Evolutionary conservation across 768 basidiomycete genomes (phyloP).

Genomic region (Sistotremastrum suecicum): DNA sequence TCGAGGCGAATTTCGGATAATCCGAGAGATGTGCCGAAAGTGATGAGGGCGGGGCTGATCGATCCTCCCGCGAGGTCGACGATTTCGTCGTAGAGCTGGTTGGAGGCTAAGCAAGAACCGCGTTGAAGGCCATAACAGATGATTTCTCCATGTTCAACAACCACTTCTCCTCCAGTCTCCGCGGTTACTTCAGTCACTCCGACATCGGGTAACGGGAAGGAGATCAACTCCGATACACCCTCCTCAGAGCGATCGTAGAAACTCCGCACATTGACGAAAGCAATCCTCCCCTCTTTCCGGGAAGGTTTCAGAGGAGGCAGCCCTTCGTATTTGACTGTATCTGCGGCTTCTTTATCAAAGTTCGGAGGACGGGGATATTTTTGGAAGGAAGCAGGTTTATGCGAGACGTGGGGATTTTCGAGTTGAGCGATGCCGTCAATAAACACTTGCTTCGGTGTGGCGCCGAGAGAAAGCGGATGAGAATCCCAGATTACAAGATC

Average conservation of each 20-base stretch:
- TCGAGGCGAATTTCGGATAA: constrained; percentile 24
- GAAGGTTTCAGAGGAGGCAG: constrained; percentile 47
- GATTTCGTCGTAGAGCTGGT: constrained; percentile 6
- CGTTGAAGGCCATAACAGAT: constrained; percentile 24
- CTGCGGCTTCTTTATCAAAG: constrained; percentile 45
- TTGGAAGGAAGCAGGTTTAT: constrained; percentile 38
- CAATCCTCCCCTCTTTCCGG: constrained; percentile 19
- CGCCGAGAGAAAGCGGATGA: constrained; percentile 65
- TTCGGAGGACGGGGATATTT: constrained; percentile 35
- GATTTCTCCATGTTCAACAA: constrained; percentile 41
- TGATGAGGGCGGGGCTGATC: constrained; percentile 40
- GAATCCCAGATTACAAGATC: constrained; percentile 54
- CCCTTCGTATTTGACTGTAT: constrained; percentile 47
- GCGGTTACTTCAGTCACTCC: constrained; percentile 11
- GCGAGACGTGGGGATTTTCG: constrained; percentile 19
- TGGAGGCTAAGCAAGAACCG: constrained; percentile 7
- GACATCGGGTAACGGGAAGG: not conserved
- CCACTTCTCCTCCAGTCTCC: constrained; percentile 19
- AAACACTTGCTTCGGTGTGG: constrained; percentile 69
- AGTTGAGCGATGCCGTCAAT: constrained; percentile 72
- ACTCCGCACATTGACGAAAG: constrained; percentile 40
- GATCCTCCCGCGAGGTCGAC: constrained; percentile 55
- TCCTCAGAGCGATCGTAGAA: constrained; percentile 16
- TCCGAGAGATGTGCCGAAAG: constrained; percentile 38
- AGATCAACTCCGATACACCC: constrained; percentile 9